phyloP scores from a whole-genome alignment of 257 asterid species.

The Salvia rosmarinus region DNA sequence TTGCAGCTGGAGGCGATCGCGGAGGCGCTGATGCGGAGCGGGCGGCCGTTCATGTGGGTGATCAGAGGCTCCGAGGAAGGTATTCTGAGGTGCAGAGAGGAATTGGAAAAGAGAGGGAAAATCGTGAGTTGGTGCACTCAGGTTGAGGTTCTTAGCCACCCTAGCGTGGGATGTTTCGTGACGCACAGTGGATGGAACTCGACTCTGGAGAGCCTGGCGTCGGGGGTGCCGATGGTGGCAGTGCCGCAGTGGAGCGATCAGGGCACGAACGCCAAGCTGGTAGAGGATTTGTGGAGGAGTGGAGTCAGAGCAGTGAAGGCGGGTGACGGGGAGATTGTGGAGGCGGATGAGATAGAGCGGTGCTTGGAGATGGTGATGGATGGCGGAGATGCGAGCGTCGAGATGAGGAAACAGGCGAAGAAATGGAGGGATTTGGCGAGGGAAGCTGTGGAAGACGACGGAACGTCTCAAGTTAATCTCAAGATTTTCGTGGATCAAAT shows the following conservation, averaged over 20 bases:
- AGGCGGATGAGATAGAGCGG: slow-evolving; percentile 40
- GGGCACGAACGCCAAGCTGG: slow-evolving; percentile 48
- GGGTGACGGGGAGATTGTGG: slow-evolving; percentile 34
- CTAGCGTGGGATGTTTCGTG: slow-evolving; percentile 45
- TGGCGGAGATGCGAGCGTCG: slow-evolving; percentile 28
- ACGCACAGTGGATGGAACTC: slow-evolving; percentile 74
- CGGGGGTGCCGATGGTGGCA: slow-evolving; percentile 49
- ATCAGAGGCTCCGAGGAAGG: slow-evolving; percentile 26
- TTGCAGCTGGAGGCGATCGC: slow-evolving; percentile 49
- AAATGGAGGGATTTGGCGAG: slow-evolving; percentile 51
- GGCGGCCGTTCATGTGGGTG: slow-evolving; percentile 57
- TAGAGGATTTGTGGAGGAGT: slow-evolving; percentile 52
- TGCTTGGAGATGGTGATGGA: slow-evolving; percentile 49
- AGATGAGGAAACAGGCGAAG: slow-evolving; percentile 38
- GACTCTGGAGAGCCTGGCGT: slow-evolving; percentile 44
- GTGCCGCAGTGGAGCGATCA: slow-evolving; percentile 63
- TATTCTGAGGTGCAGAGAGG: slow-evolving; percentile 18
- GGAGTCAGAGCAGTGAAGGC: slow-evolving; percentile 43
- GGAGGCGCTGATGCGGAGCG: slow-evolving; percentile 33
- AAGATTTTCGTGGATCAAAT: slow-evolving; percentile 34
- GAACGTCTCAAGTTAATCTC: slow-evolving; percentile 43
- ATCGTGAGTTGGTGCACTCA: slow-evolving; percentile 55
- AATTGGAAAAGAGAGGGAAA: slow-evolving; percentile 40
- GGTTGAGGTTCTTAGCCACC: slow-evolving; percentile 49
- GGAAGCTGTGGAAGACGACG: slow-evolving; percentile 42